Evolutionary conservation across 2,329 filamentous ascomycete species (phyloP), one percentile per base, ranked within the genome.

Genomic region (Clonostachys sp.): DNA sequence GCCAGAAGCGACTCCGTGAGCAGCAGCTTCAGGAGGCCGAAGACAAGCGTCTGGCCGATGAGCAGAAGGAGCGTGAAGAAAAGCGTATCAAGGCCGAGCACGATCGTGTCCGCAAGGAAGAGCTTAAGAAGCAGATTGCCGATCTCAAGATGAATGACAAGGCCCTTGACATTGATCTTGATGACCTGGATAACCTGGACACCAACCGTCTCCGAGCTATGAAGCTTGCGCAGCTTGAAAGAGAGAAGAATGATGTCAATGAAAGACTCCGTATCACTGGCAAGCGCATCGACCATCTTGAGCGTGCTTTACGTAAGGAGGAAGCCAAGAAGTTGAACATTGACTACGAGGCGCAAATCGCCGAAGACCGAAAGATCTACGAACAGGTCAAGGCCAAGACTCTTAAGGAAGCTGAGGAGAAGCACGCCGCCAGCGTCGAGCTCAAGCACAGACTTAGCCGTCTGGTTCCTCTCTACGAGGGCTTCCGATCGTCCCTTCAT

Each of bases 211-310:
- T 99, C 58, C 91, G 94, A 65, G 87, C 89, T 57, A 87, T 99
- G 73, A 97, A 97, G 78, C 81, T 99, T 49, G 87, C 89, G 51
- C 92, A 96, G 70, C 82, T 99, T 12, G 94, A 97, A 73, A 91
- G 92, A 59, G 94, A 97, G 77, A 99, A 97, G 86, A 95, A 92
- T 62, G 91, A 94, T 62, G 84, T 96, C 56, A 89, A 88, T 54
- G 91, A 96, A 71, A 90, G 88, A 65, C 82, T 97, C 46, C 86
- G 91, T 59, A 83, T 95, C 59, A 95, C 91, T 51, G 90, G 87
- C 66, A 97, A 96, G 82, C 87, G 94, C 54, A 89, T 96, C 60
- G 94, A 99, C 64, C 92, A 99, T 71, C 75, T 99, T 58, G 94
- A 99, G 76, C 89, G 94, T 74, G 94, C 94, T 36, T 95, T 95